A percentile compares a stretch with the other conserved stretches of the same genome.
Evolutionary conservation across 352 stramenopile genomes (phyloP).

Genomic region (Hyaloperonospora arabidopsidis): DNA sequence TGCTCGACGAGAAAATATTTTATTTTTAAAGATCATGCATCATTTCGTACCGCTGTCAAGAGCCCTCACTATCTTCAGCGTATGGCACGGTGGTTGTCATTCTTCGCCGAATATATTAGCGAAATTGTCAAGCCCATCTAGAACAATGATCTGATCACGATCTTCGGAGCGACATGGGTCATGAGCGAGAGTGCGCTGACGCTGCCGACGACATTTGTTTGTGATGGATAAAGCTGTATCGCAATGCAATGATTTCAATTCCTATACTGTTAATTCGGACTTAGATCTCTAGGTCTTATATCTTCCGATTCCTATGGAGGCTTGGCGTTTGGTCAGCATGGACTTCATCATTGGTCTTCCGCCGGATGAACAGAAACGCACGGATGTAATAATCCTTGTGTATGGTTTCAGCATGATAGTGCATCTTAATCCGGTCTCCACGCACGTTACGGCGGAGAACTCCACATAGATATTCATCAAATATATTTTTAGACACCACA

Average conservation of each 20-base stretch:
- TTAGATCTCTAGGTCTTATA: background rate
- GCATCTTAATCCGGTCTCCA: background rate
- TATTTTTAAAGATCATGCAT: too few species aligned
- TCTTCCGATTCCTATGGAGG: background rate
- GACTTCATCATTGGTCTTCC: background rate
- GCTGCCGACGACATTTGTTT: background rate
- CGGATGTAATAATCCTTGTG: background rate
- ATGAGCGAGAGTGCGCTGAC: background rate
- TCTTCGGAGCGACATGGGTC: background rate
- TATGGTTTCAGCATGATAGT: background rate
- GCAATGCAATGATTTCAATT: background rate
- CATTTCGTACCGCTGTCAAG: too few species aligned
- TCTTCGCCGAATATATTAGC: background rate
- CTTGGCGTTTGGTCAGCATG: background rate
- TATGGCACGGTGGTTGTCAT: background rate
- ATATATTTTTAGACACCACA: too few species aligned
- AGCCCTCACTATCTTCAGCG: background rate
- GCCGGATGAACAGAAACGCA: background rate
- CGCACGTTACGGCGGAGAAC: background rate
- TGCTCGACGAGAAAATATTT: too few species aligned
- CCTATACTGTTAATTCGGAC: background rate
- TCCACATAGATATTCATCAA: too few species aligned
- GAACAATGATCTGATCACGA: background rate
- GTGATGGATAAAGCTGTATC: background rate
- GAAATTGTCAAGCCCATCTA: background rate